Evolutionary conservation across 495 filamentous ascomycete species (phyloP).

Genomic region (Aspergillus taichungensis): DNA sequence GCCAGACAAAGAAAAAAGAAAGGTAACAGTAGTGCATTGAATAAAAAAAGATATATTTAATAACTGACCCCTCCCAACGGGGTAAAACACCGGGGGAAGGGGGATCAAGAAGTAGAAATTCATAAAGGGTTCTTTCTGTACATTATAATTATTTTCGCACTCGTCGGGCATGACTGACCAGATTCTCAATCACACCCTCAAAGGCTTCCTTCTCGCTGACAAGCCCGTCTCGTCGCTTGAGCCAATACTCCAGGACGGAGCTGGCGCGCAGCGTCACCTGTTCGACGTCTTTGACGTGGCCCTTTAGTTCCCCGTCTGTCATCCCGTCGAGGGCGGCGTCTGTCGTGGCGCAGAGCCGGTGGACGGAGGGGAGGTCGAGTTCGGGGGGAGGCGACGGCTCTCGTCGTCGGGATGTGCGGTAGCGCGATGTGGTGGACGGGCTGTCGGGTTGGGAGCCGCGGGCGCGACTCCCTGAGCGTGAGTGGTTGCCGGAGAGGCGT

Average conservation of each 20-base stretch:
- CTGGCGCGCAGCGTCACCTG: constrained; percentile 58
- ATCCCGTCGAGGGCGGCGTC: constrained; percentile 69
- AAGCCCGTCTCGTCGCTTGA: constrained; percentile 72
- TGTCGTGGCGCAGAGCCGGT: constrained; percentile 72
- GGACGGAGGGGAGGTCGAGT: constrained; percentile 70
- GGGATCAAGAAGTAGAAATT: background rate
- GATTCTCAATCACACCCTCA: constrained; percentile 95
- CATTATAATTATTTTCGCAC: constrained; percentile 53
- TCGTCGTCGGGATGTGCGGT: constrained; percentile 26
- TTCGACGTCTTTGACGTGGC: constrained; percentile 64
- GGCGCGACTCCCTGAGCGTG: constrained; percentile 38
- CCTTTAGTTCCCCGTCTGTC: constrained; percentile 63
- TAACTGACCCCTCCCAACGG: background rate
- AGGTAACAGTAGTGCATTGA: background rate
- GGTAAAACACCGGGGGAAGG: background rate
- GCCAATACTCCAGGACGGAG: constrained; percentile 81
- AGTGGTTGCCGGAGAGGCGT: constrained; percentile 22
- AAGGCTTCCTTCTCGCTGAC: constrained; percentile 90
- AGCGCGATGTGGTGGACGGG: constrained; percentile 11
- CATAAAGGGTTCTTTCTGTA: background rate
- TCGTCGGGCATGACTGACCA: constrained; percentile 90
- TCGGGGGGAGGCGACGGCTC: constrained; percentile 61
- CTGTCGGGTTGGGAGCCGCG: constrained; percentile 33
- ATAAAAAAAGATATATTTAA: background rate
- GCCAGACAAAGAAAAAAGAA: background rate